Evolutionary conservation across 768 basidiomycete species (phyloP).

Genomic region (Suillus hirtellus): DNA sequence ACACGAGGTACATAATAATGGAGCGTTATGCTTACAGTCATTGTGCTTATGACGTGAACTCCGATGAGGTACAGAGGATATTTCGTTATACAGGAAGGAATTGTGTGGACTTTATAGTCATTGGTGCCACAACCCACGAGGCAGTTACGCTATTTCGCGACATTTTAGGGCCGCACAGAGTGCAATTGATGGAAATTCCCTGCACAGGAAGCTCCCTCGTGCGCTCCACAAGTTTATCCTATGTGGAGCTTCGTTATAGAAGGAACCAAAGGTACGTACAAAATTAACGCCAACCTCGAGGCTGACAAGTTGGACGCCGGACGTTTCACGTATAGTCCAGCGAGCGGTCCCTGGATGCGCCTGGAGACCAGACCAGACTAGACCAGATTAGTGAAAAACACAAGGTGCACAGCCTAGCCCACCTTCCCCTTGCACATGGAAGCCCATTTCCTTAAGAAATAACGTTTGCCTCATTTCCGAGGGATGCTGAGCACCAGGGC

Average conservation of each 20-base stretch:
- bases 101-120: constrained; percentile 1
- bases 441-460: constrained; percentile 6
- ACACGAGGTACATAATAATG: constrained; percentile 5
- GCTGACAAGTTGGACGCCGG: constrained; percentile 4
- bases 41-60: constrained; percentile 2
- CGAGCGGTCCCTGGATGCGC: constrained; percentile 3
- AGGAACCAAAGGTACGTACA: neutral
- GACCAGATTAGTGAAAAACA: constrained; percentile 3
- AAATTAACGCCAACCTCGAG: constrained; percentile 7
- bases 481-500: neutral
- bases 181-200: constrained; percentile 6
- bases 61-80: neutral
- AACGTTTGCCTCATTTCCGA: constrained; percentile 6
- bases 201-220: constrained; percentile 6
- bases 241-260: constrained; percentile 4
- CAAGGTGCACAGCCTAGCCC: constrained; percentile 4
- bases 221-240: constrained; percentile 2
- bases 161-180: constrained; percentile 7
- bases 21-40: constrained; percentile 2
- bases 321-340: constrained; percentile 5
- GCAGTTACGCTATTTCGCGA: neutral
- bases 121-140: constrained; percentile 1
- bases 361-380: constrained; percentile 5
- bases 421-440: constrained; percentile 2
- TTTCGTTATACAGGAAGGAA: neutral